Base-by-base conservation (phyloP, 192 early-diverging fungal genomes). In the Umbelopsis isabellina region DNA sequence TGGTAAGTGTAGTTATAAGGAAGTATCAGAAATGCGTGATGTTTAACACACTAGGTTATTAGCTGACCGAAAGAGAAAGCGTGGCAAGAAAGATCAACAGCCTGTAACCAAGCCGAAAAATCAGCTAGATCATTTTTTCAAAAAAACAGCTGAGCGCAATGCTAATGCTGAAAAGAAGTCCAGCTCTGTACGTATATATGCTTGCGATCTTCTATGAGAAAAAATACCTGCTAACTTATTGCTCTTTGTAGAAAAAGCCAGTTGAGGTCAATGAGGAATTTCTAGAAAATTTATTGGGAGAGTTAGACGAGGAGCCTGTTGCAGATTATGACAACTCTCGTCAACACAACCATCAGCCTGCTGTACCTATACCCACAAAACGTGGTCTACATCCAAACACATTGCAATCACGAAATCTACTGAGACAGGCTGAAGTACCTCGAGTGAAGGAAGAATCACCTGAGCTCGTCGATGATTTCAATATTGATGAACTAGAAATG, bases 21-120 rank as follows among this genome's bases (percentile, higher is more conserved):
- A 52, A 5, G 37, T 10, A 6, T 10, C 2, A 22, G 51, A 0
- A 52, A 52, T 52, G 4, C 4, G 51, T 25, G 21, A 22, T 10
- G 11, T 22, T 12, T 22, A 20, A 21, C 13, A 25, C 21, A 4
- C 23, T 12, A 25, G 12, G 12, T 3, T 52, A 10, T 15, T 15
- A 61, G 55, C 13, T 18, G 55, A 61, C 55, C 27, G 68, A 69
- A 75, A 67, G 22, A 61, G 61, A 70, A 75, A 81, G 33, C 22
- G 52, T 13, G 30, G 53, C 18, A 70, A 80, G 49, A 70, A 65
- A 47, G 25, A 37, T 8, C 69, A 73, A 45, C 68, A 11, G 30
- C 45, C 4, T n/a, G 33, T n/a, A 74, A 49, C 41, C 27, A 64
- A 53, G 50, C 45, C 69, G 9, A 65, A 18, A 23, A 27, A 50